These are phyloP conservation scores for Chaetomium globosum DNA, from an alignment of 2,329 filamentous ascomycete genomes.

Conservation along the genomic window DNA sequence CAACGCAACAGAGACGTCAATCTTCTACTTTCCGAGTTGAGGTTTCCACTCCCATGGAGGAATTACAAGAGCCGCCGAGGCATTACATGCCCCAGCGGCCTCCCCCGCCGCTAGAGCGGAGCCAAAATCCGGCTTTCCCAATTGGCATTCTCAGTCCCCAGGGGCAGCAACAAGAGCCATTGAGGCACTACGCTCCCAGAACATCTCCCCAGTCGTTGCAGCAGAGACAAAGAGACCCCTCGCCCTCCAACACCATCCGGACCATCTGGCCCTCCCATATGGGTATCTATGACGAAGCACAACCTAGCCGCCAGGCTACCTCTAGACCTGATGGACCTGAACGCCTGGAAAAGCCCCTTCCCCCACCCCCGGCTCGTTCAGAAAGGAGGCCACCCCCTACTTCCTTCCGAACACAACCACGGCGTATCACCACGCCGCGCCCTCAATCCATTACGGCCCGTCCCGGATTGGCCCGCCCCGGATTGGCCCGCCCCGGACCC, in stretches of 20 bases:
- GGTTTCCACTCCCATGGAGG: too few species aligned
- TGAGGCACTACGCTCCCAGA: neutral
- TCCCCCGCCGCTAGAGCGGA: too few species aligned
- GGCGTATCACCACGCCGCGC: neutral
- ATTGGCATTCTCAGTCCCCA: too few species aligned
- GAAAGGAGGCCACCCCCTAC: neutral
- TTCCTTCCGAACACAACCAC: neutral
- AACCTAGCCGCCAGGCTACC: neutral
- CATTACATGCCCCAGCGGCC: too few species aligned
- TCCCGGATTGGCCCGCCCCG: too few species aligned
- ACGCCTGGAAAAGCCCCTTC: slow-evolving; percentile 18
- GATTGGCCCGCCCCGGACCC: too few species aligned
- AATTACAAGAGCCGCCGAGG: too few species aligned
- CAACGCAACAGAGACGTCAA: too few species aligned
- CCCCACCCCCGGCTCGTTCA: slow-evolving; percentile 9
- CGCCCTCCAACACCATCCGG: slow-evolving; percentile 4
- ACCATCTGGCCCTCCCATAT: slow-evolving; percentile 11
- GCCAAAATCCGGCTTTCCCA: too few species aligned
- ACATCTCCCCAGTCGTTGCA: neutral
- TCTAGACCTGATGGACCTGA: neutral
- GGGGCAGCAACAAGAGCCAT: neutral
- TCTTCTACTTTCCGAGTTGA: too few species aligned
- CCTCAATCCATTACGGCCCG: neutral
- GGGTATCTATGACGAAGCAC: neutral
- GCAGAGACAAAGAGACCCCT: neutral